Evolutionary conservation across 164 flowering plant genomes (phyloP), one percentile per base, ranked within the genome.

Genomic region (Litsea cubeba): DNA sequence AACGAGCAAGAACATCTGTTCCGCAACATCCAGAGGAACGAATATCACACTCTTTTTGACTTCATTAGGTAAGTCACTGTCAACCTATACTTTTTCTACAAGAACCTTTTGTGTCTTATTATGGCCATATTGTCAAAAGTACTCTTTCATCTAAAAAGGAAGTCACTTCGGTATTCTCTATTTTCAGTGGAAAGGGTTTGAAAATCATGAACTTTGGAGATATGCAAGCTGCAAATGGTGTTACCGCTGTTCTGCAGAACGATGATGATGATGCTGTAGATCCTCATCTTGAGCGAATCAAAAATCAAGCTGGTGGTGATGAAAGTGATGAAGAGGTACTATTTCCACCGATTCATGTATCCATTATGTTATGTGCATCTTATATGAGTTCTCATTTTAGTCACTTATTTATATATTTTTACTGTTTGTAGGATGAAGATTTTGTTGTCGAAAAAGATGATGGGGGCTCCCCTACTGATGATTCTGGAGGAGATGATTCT

Each of bases 321-420:
- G 98, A 92, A 81, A 94, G 94, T 77, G 99, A 96, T 83, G 99
- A 96, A 77, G 99, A 96, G 97, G 97, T 89, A 76, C 14, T 66
- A 17, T 2, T 26, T 10, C 25, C 5, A 26, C 5, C 0, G 40
- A n/a, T 11, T 22, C 23, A 20, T 24, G 26, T 63, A 11, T 6
- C 65, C 22, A 24, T 63, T 63, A 11, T 12, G 62, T 22, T 12
- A 24, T 51, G 32, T 51, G n/a, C 32, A 2, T 12, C 40, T 54
- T 54, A 3, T 54, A 20, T 40, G 26, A 22, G 22, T n/a, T 17
- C n/a, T 26, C 26, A 17, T 68, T 68, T 68, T 8, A 22, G 26
- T 12, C n/a, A 30, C 40, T 51, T 71, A 17, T 12, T 8, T n/a
- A 11, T 25, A 26, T 18, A 30, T 22, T 2, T 46, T 69, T 22